phyloP scores from a whole-genome alignment of 345 rosid genomes.

The Bruguiera gymnorhiza region DNA sequence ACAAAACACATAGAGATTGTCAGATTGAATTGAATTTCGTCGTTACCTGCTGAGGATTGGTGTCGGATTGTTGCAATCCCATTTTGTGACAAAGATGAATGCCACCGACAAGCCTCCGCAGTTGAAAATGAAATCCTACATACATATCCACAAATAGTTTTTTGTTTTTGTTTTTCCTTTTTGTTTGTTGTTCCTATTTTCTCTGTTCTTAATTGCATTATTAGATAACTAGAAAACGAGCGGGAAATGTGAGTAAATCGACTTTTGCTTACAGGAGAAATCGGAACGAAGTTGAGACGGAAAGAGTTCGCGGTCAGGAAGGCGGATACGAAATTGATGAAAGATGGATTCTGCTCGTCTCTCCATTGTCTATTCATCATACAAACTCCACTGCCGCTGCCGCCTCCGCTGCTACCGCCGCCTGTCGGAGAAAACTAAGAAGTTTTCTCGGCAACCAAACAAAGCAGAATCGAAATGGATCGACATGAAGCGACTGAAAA shows the following conservation, averaged over 20 bases:
- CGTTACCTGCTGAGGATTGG: slow-evolving; percentile 61
- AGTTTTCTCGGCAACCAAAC: slow-evolving; percentile 15
- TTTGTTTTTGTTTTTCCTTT: background rate
- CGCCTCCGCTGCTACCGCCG: background rate
- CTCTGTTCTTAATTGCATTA: too few relatives aligned
- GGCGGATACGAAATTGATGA: slow-evolving; percentile 66
- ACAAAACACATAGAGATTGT: too few relatives aligned
- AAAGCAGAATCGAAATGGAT: background rate
- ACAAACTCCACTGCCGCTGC: slow-evolving; percentile 53
- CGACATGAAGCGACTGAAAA: background rate
- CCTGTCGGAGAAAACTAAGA: background rate
- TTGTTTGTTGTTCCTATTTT: too few relatives aligned
- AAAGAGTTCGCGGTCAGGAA: slow-evolving; percentile 69
- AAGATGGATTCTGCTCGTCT: slow-evolving; percentile 54
- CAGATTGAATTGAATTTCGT: too few relatives aligned
- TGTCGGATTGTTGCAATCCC: slow-evolving; percentile 48
- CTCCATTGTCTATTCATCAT: slow-evolving; percentile 83
- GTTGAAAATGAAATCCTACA: slow-evolving; percentile 80
- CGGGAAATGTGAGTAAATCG: background rate
- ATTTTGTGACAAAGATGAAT: slow-evolving; percentile 68
- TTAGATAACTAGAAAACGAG: background rate
- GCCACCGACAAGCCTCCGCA: slow-evolving; percentile 87
- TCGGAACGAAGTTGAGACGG: slow-evolving; percentile 73
- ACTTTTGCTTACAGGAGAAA: slow-evolving; percentile 56
- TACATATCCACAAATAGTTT: background rate